Conservation (phyloP, 139 green algal species). For the Chloropicon primus region DNA sequence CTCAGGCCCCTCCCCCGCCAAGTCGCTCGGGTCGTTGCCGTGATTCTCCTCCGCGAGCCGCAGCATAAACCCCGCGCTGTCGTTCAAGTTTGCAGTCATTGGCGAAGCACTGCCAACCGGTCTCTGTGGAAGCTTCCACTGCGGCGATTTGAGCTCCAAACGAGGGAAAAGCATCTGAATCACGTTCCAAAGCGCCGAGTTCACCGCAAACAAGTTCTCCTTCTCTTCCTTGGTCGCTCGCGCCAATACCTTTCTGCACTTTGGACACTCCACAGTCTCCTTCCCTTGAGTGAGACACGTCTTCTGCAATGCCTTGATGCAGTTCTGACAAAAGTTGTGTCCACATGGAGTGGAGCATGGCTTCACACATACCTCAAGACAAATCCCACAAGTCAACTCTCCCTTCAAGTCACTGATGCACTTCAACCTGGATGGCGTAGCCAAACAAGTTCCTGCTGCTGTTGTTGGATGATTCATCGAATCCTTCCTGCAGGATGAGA, state of each 20-base stretch:
- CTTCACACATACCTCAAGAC: not conserved
- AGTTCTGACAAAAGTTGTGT: not conserved
- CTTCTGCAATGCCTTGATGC: not conserved
- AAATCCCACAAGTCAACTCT: not conserved
- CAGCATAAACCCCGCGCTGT: not conserved
- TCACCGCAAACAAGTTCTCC: not conserved
- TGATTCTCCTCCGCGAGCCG: not conserved
- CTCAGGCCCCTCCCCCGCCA: not conserved
- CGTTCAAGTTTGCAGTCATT: not conserved
- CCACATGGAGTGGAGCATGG: not conserved
- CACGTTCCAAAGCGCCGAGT: not conserved
- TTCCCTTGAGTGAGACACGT: not conserved
- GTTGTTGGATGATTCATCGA: no score
- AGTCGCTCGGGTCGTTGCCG: not conserved
- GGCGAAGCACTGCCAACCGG: not conserved
- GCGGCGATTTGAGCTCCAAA: not conserved
- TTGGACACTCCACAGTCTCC: not conserved
- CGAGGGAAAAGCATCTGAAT: not conserved
- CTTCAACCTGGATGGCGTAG: not conserved
- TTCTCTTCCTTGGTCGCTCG: no score
- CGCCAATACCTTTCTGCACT: not conserved
- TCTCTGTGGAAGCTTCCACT: not conserved
- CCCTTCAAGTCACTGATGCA: not conserved
- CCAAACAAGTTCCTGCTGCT: no score
- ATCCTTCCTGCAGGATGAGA: no score